phyloP scores from a whole-genome alignment of 768 basidiomycete genomes.

The Lactarius tabidus region DNA sequence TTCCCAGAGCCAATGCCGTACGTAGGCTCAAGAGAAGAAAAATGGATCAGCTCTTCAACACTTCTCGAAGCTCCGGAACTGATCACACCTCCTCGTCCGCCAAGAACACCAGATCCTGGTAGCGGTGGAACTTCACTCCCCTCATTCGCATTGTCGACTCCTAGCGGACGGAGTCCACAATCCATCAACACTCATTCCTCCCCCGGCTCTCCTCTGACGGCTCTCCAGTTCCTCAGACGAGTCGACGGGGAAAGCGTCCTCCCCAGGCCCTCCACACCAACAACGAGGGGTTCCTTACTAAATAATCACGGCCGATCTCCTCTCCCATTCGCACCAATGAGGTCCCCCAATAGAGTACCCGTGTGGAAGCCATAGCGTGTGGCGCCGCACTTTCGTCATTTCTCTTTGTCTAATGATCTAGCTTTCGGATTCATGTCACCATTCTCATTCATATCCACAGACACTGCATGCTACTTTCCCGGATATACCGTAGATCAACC shows the following conservation, averaged over 20 bases:
- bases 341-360: slow-evolving; percentile 20
- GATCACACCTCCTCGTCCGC: slow-evolving; percentile 38
- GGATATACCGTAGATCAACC: slow-evolving; percentile 16
- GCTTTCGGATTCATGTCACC: slow-evolving; percentile 14
- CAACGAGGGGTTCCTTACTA: slow-evolving; percentile 42
- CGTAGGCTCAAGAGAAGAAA: slow-evolving; percentile 53
- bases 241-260: slow-evolving; percentile 57
- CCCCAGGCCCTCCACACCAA: slow-evolving; percentile 61
- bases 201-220: slow-evolving; percentile 69
- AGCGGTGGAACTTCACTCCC: slow-evolving; percentile 45
- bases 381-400: background rate
- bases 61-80: slow-evolving; percentile 54
- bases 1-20: slow-evolving; percentile 55
- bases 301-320: slow-evolving; percentile 6
- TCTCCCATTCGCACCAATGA: slow-evolving; percentile 1
- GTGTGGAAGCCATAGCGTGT: slow-evolving; percentile 24
- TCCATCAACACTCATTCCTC: slow-evolving; percentile 51
- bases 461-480: slow-evolving; percentile 11
- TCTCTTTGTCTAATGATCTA: background rate
- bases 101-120: slow-evolving; percentile 66
- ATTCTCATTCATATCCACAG: slow-evolving; percentile 10
- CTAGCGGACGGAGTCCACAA: slow-evolving; percentile 43
- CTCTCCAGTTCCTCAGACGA: slow-evolving; percentile 81
- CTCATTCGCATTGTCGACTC: slow-evolving; percentile 57
- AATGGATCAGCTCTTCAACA: slow-evolving; percentile 80